phyloP scores from a whole-genome alignment of 1,139 yeast species.

The Saccharomycopsis hybrid region DNA sequence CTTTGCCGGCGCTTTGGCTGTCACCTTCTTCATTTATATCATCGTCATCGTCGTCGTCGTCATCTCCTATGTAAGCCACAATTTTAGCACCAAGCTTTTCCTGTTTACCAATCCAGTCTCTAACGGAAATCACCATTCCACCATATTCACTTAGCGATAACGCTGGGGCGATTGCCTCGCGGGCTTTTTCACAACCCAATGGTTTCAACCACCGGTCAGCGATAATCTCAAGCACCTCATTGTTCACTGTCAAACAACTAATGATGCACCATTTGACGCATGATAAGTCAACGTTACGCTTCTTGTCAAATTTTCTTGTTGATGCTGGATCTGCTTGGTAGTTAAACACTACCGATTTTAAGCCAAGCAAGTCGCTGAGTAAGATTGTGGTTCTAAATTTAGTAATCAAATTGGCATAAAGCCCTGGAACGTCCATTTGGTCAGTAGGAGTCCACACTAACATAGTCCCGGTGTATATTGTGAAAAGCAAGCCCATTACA shows the following conservation, averaged over 20 bases:
- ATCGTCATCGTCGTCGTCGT: conserved; percentile 22
- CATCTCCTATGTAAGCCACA: conserved; percentile 29
- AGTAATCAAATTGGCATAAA: conserved; percentile 77
- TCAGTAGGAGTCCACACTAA: conserved; percentile 74
- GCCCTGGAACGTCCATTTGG: conserved; percentile 75
- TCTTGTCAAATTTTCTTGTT: conserved; percentile 74
- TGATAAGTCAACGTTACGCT: conserved; percentile 71
- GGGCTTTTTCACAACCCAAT: conserved; percentile 73
- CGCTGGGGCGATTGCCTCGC: conserved; percentile 82
- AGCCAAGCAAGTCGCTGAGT: conserved; percentile 81
- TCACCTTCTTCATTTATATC: conserved; percentile 12
- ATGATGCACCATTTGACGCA: conserved; percentile 85
- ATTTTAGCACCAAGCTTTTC: conserved; percentile 49
- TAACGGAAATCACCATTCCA: conserved; percentile 86
- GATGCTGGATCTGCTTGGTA: conserved; percentile 86
- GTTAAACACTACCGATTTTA: conserved; percentile 88
- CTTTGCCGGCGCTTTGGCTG: conserved; percentile 22
- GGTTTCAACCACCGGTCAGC: conserved; percentile 92
- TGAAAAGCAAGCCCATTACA: conserved; percentile 71
- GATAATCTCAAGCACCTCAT: conserved; percentile 84
- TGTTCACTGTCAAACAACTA: conserved; percentile 87
- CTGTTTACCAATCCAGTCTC: conserved; percentile 80
- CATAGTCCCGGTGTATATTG: conserved; percentile 80
- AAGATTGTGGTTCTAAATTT: conserved; percentile 65
- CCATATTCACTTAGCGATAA: conserved; percentile 89